phyloP scores from a whole-genome alignment of 2,329 filamentous ascomycete genomes.

The Ascochyta viciae-villosae region DNA sequence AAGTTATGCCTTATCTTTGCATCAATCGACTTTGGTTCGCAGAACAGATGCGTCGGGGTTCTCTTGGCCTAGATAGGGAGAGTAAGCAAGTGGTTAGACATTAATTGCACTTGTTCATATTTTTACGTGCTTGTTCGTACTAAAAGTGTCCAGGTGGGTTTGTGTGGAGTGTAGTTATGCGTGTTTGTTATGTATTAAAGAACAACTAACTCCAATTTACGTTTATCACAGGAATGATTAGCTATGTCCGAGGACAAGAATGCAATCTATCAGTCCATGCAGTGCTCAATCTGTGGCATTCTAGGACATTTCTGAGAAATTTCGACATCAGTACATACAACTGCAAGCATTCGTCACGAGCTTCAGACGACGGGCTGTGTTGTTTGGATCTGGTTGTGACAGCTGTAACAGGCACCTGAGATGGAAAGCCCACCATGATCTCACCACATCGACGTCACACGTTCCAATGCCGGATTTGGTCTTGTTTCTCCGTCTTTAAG shows the following conservation, averaged over 20 bases:
- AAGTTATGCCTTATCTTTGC: not conserved
- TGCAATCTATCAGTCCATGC: too few species aligned
- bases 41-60: not conserved
- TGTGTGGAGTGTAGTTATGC: too few species aligned
- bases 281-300: too few species aligned
- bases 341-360: too few species aligned
- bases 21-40: not conserved
- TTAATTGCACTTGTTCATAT: constrained; percentile 16
- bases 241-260: too few species aligned
- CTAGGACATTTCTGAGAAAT: too few species aligned
- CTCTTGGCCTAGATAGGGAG: not conserved
- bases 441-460: constrained; percentile 9
- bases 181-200: too few species aligned
- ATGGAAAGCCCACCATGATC: not conserved
- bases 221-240: too few species aligned
- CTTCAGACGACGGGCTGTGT: too few species aligned
- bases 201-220: too few species aligned
- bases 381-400: not conserved
- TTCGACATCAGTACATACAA: too few species aligned
- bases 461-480: constrained; percentile 4
- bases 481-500: constrained; percentile 13
- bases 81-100: constrained; percentile 12
- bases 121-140: not conserved
- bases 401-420: not conserved
- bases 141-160: too few species aligned